These are phyloP conservation scores for Coprinopsis cinerea DNA, from an alignment of 768 basidiomycete species.

Conservation along the genomic window DNA sequence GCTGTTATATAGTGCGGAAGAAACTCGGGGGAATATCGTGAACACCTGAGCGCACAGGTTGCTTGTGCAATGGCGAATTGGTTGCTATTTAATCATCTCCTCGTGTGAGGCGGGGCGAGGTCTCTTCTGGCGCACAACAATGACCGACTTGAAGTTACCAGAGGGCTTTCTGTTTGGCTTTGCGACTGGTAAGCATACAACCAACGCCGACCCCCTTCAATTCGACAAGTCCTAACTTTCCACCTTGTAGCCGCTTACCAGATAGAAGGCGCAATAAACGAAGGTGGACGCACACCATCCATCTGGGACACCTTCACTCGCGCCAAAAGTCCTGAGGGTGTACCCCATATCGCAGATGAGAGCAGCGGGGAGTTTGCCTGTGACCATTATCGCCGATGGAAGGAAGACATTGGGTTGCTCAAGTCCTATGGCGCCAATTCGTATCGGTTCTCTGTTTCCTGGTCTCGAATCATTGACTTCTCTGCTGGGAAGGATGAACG, in stretches of 20 bases:
- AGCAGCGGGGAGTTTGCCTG: constrained; percentile 61
- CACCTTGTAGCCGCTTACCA: constrained; percentile 52
- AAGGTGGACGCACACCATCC: constrained; percentile 52
- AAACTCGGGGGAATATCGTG: no score
- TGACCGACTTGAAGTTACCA: constrained; percentile 17
- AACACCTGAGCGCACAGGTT: no score
- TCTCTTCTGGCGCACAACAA: no score
- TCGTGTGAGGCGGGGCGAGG: no score
- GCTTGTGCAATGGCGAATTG: no score
- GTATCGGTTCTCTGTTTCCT: constrained; percentile 71
- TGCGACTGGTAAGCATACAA: constrained; percentile 30
- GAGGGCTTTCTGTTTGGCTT: constrained; percentile 29
- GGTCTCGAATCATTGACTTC: constrained; percentile 65
- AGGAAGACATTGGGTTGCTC: constrained; percentile 59
- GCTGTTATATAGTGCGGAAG: no score
- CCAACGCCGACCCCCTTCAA: no score
- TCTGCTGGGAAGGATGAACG: constrained; percentile 16
- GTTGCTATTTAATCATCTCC: no score
- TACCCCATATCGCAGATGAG: constrained; percentile 49
- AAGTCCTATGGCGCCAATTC: constrained; percentile 59
- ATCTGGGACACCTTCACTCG: constrained; percentile 74
- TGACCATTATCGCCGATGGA: constrained; percentile 62
- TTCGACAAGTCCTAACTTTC: no score
- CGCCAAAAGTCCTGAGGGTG: constrained; percentile 29
- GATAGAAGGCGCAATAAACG: constrained; percentile 60